phyloP scores from a whole-genome alignment of 257 asterid species.

The Solanum lignicaule region DNA sequence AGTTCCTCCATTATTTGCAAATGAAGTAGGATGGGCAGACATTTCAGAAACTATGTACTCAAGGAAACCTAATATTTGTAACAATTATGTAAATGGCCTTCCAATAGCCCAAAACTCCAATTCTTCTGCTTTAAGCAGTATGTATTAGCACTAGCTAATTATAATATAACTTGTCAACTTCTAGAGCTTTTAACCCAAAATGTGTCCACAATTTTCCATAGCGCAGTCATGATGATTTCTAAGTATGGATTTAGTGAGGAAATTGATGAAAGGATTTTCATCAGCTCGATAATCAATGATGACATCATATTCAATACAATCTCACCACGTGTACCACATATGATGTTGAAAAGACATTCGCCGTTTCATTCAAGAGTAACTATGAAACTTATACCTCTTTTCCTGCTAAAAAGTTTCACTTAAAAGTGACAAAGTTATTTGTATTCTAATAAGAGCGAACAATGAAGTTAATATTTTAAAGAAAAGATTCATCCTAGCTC shows the following conservation, averaged over 20 bases:
- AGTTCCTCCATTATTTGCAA: no score
- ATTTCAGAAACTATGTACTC: no score
- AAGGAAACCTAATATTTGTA: no score
- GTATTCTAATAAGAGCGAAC: background rate
- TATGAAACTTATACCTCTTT: background rate
- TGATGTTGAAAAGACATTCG: background rate
- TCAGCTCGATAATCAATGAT: background rate
- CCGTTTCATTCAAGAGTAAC: background rate
- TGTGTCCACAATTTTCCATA: constrained; percentile 26
- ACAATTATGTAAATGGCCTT: no score
- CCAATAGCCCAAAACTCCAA: no score
- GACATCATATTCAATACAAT: background rate
- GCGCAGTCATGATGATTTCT: constrained; percentile 43
- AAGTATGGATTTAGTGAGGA: constrained; percentile 47
- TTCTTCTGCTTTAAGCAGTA: no score
- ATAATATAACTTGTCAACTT: constrained; percentile 17
- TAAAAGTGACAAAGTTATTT: background rate
- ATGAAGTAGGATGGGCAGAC: no score
- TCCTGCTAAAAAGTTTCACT: no score
- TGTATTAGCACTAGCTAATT: no score
- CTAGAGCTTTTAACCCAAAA: constrained; percentile 36
- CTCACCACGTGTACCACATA: background rate
- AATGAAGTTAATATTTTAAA: background rate
- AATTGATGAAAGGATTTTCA: constrained; percentile 24
- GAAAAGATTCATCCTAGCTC: background rate